A percentile compares a stretch with the other conserved stretches of the same genome.
phyloP scores from a whole-genome alignment of 164 flowering plant genomes.

The Magnolia kwangsiensis region DNA sequence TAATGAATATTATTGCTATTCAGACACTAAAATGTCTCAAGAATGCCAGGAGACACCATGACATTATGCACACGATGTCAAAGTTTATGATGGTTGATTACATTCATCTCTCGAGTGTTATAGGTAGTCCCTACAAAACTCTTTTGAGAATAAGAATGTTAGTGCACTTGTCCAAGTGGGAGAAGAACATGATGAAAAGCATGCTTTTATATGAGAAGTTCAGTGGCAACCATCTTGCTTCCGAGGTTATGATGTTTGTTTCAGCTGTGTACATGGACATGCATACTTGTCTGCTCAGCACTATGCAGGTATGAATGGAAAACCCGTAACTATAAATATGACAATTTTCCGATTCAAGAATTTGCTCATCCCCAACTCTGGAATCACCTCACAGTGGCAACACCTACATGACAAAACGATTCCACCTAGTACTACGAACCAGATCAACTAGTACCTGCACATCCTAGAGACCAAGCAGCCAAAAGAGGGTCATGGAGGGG shows the following conservation, averaged over 20 bases:
- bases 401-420: no score
- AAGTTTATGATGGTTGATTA: no score
- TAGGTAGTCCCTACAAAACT: neutral
- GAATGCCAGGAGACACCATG: no score
- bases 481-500: no score
- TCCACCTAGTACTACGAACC: no score
- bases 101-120: neutral
- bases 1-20: no score
- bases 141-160: neutral
- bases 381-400: no score
- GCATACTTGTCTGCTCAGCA: neutral
- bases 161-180: neutral
- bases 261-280: neutral
- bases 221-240: conserved; percentile 7
- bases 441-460: no score
- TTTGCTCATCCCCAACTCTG: neutral
- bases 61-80: no score
- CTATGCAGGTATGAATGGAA: neutral
- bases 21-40: no score
- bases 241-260: conserved; percentile 4
- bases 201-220: neutral
- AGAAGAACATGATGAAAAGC: neutral
- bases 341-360: neutral
- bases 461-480: no score
- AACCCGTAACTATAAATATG: neutral